Evolutionary conservation across 495 filamentous ascomycete genomes (phyloP), one percentile per base, ranked within the genome.

Genomic region (Xylaria flabelliformis): DNA sequence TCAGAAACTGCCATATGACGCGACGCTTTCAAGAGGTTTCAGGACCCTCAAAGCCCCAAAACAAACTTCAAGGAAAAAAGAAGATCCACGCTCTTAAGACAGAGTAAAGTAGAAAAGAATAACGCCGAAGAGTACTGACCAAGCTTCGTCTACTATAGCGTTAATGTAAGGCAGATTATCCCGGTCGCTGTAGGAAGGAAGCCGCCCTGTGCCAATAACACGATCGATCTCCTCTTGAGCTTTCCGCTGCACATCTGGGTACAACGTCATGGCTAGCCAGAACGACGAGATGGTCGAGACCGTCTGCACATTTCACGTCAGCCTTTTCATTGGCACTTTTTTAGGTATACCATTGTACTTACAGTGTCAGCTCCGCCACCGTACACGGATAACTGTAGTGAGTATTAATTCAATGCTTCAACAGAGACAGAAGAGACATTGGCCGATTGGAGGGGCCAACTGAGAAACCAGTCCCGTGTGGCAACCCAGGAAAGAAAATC

Each of bases 281-380:
- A 26, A 73, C 67, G 58, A 82, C 67, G 29, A 39, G 32, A 48
- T 48, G 13, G 46, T 48, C 17, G 46, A 48, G 15, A 48, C 46
- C 13, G 46, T 48, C 46, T 48, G 46, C 19, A 48, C 19, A 48
- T 48, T 48, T 17, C 17, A 17, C 46, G 46, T 69, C 21, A 32
- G 39, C 24, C 4, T 32, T 12, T 21, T 9, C 24, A 36, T 24
- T 0, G 9, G 5, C 15, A 39, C 32, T 39, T 41, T 39, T 41
- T 5, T 21, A 26, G 10, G 24, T 32, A 53, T 32, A 24, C 17
- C 6, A 9, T 17, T 19, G 4, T 17, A 69, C 63, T 13, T 46
- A 67, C 70, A 4, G 63, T 86, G 63, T 87, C 85, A 17, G 84
- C 81, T 8, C 84, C 86, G 7, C 80, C 86, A 3, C 74, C 73